These are phyloP conservation scores for Pythium grandisporangium DNA, from an alignment of 352 stramenopile species.

Conservation along the genomic window DNA sequence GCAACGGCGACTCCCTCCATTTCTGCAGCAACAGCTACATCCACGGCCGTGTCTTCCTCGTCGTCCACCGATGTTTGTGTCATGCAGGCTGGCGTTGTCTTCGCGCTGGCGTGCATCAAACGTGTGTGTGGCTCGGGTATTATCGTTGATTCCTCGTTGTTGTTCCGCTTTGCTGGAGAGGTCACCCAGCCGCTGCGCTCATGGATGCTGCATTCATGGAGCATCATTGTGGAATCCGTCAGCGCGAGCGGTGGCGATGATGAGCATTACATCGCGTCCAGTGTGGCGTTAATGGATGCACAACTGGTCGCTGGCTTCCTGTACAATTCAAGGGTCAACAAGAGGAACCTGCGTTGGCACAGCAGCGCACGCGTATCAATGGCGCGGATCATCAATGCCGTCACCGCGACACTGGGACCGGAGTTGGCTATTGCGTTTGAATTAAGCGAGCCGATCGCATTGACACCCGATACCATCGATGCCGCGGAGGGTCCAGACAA, in stretches of 20 bases:
- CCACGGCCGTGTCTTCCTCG: conserved; percentile 5
- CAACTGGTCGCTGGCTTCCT: conserved; percentile 69
- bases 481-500: no score
- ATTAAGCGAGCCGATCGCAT: no score
- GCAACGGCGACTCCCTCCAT: no score
- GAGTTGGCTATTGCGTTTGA: conserved; percentile 15
- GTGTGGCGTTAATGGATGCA: conserved; percentile 56
- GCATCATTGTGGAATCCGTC: conserved; percentile 74
- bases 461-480: no score
- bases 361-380: conserved; percentile 17
- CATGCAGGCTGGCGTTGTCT: conserved; percentile 50
- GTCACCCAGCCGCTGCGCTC: conserved; percentile 67
- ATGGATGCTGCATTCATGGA: conserved; percentile 81
- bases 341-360: conserved; percentile 14
- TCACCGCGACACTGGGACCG: conserved; percentile 22
- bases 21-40: no score
- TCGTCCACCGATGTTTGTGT: conserved; percentile 30
- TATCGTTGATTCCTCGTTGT: conserved; percentile 62
- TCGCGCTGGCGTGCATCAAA: conserved; percentile 77
- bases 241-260: conserved; percentile 68
- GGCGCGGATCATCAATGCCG: conserved; percentile 25
- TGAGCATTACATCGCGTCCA: conserved; percentile 75
- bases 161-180: conserved; percentile 62
- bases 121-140: conserved; percentile 64
- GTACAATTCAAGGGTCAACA: conserved; percentile 45